Base-by-base conservation (phyloP, 1,139 yeast species). In the Zygosaccharomyces sapae region DNA sequence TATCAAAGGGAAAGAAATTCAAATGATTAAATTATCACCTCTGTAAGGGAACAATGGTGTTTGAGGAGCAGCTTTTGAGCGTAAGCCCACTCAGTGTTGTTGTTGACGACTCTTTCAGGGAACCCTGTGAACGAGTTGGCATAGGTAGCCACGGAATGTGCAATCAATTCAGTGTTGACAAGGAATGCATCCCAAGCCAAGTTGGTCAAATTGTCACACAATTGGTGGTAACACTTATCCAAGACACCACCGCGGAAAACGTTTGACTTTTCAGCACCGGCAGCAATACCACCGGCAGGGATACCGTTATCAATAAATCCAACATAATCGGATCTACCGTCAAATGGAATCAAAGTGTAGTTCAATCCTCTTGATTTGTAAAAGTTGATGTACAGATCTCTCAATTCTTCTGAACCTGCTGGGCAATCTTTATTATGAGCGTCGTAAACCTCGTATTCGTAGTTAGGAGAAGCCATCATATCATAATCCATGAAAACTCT, bases 381-480 rank as follows among this genome's bases (percentile, higher is more conserved):
- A 76, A 79, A 85, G 62, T 83, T 83, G 57, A 84, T 75, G 70
- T 83, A 85, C 57, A 88, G 73, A 55, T 90, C 76, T 62, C 77
- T 84, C 63, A 90, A 74, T 61, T 85, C 86, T 55, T 86, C 90
- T 4, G 95, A 85, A 16, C 97, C 97, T 43, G 70, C 73, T 51
- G 97, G 97, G 70, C 87, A 85, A 57, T 79, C 89, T 44, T 66
- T 64, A 62, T 85, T 83, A 61, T 83, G 81, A 18, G 74, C 75
- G 66, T 90, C 86, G 63, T 89, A 90, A 46, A 90, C 76, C 69
- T 88, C 89, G 69, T 85, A 87, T 59, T 86, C 95, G 65, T 80
- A 89, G 71, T 90, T 90, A 61, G 96, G 96, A 46, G 96, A 86
- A 1, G 96, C 97, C 95, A 90, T 86, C 97, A 90, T 90, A 67